Base-by-base conservation (phyloP, 345 rosid species). In the Eutrema yunnanense region DNA sequence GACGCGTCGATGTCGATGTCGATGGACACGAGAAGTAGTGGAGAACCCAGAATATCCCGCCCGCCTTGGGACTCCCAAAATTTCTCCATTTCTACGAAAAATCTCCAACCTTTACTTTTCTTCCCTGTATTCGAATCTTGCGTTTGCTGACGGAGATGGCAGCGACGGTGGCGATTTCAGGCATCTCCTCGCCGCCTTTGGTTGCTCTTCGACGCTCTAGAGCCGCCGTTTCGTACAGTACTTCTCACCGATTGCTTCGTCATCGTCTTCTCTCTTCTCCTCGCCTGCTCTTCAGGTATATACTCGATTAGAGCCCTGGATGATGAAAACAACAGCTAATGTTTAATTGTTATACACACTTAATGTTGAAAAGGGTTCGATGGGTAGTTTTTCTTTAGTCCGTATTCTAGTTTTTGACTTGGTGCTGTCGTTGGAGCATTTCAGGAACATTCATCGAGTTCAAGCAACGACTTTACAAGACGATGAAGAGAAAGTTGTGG, bases 391-490 rank as follows among this genome's bases (percentile, higher is more conserved):
- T 36, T 7, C 9, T 6, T 36, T 36, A 6, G 40, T 51, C n/a
- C 2, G n/a, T 33, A 34, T 30, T 6, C 3, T 52, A 8, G 30
- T 32, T 63, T 63, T 6, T 34, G 3, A 29, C 7, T 41, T 60
- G 10, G 3, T 32, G 10, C 4, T 64, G 43, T 58, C 0, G 26
- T 11, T 67, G 40, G 8, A 60, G 29, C 16, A 5, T 54, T 41
- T 12, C 56, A 85, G 89, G 79, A 91, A 81, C 66, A 65, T 11
- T 57, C 69, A 30, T 74, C 76, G 67, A 40, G 82, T 89, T 12
- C 81, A 73, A 73, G 96, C 90, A 3, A 73, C 90, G 7, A 69
- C 86, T 70, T 63, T 91, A 76, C 84, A 84, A 78, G 96, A 91
- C 44, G 72, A 84, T n/a, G 96, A 94, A 49, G 84, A 88, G 79